Conservation (phyloP, 140 eudicot species). For the Senecio squalidus region DNA sequence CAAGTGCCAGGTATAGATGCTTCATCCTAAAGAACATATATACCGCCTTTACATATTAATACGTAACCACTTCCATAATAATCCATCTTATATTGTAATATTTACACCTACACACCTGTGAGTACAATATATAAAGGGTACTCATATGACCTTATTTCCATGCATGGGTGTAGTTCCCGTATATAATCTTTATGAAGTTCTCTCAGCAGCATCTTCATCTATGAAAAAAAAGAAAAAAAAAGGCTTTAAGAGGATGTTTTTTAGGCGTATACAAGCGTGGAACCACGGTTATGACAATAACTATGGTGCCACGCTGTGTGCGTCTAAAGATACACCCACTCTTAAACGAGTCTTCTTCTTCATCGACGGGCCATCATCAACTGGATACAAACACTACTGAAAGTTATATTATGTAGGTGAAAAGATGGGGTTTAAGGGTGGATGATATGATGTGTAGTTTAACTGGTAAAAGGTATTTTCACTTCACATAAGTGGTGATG, state of each 20-base stretch:
- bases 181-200: background rate
- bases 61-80: background rate
- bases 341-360: background rate
- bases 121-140: background rate
- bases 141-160: background rate
- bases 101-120: background rate
- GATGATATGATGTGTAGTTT: too few species aligned
- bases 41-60: background rate
- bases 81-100: background rate
- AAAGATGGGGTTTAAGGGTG: too few species aligned
- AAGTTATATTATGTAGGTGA: too few species aligned
- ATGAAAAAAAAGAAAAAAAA: background rate
- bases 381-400: too few species aligned
- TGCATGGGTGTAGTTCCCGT: background rate
- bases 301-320: constrained; percentile 33
- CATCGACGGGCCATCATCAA: too few species aligned
- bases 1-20: constrained; percentile 9
- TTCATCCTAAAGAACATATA: background rate
- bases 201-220: background rate
- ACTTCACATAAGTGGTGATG: too few species aligned
- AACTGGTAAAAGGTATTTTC: too few species aligned
- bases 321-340: constrained; percentile 23
- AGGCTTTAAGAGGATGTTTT: constrained; percentile 20
- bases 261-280: constrained; percentile 31
- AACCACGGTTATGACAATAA: background rate